Conservation (phyloP, 371 early-diverging fungal genomes). For the Mucor racemosus region DNA sequence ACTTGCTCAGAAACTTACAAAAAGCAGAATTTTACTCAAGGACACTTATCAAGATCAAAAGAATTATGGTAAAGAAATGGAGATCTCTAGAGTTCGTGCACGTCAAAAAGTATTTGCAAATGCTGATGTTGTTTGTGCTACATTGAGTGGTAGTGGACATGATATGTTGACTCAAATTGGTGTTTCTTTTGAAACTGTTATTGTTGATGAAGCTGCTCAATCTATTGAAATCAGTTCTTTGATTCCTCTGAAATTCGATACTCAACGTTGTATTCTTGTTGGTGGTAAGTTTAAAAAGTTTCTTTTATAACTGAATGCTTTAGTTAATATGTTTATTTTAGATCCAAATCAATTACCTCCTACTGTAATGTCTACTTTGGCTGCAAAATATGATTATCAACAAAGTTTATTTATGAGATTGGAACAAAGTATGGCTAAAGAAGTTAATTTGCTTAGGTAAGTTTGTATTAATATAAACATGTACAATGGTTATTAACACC, state of each 20-base stretch:
- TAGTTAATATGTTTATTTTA: conserved; percentile 14
- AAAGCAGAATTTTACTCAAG: conserved; percentile 47
- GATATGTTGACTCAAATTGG: conserved; percentile 71
- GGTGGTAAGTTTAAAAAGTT: conserved; percentile 78
- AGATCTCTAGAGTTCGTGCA: conserved; percentile 57
- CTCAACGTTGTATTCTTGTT: conserved; percentile 88
- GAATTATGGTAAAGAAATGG: conserved; percentile 52
- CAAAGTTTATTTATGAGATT: conserved; percentile 90
- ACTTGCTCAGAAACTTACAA: conserved; percentile 35
- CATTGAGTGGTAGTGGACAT: conserved; percentile 89
- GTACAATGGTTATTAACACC: background rate
- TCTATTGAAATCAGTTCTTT: conserved; percentile 88
- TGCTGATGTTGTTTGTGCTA: conserved; percentile 81
- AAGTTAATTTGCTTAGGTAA: conserved; percentile 76
- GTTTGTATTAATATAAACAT: background rate
- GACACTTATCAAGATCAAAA: conserved; percentile 47
- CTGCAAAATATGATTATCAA: conserved; percentile 80
- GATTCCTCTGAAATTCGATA: conserved; percentile 90
- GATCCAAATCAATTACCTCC: conserved; percentile 98
- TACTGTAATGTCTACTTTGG: conserved; percentile 83
- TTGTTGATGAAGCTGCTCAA: conserved; percentile 99
- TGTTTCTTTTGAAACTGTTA: conserved; percentile 78
- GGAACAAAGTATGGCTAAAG: conserved; percentile 62
- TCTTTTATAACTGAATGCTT: too few species aligned
- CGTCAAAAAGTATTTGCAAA: conserved; percentile 72